Evolutionary conservation across 2,329 filamentous ascomycete species (phyloP), one percentile per base, ranked within the genome.

Genomic region (Emergomyces pasteurianus): DNA sequence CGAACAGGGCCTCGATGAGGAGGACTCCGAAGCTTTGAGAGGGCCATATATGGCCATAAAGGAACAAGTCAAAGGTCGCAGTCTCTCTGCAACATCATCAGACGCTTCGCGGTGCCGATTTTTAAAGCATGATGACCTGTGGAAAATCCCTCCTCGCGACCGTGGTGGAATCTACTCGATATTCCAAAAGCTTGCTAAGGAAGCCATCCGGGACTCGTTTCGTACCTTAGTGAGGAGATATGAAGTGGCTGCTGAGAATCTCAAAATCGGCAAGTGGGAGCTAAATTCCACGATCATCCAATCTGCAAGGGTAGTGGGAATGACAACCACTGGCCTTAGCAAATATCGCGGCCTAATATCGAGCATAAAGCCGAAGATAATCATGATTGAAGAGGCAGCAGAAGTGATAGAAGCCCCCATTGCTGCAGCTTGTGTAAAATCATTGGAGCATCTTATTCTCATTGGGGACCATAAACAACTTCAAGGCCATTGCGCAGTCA

Each of bases 391-490:
- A 76, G 87, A 94, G 74, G 87, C 88, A 0, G 90, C 89, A 0
- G 89, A 95, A 69, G 88, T 86, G 0, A 80, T 80, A 3, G 80
- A 82, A 66, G 78, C 76, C 4, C 83, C 82, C 1, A 77, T 87
- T 52, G 76, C 81, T 9, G 82, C 79, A 6, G 81, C 82, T 14
- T 86, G 85, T 69, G 70, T 88, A 40, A 79, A 85, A 26, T 81
- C 81, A 2, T 67, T 88, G 2, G 75, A 88, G 65, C 85, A 88
- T 62, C 74, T 88, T 38, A 83, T 88, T 59, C 76, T 88, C 1
- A 83, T 95, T 0, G 90, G 90, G 0, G 90, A 95, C 68, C 90
- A 95, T 66, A 83, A 89, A 71, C 90, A 95, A 68, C 78, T 95
- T 1, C 83, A 85, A 10, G 89, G 73, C 9, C 83, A 86, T 53